These are phyloP conservation scores for Pichia insulana DNA, from an alignment of 805 yeast species.

Conservation along the genomic window DNA sequence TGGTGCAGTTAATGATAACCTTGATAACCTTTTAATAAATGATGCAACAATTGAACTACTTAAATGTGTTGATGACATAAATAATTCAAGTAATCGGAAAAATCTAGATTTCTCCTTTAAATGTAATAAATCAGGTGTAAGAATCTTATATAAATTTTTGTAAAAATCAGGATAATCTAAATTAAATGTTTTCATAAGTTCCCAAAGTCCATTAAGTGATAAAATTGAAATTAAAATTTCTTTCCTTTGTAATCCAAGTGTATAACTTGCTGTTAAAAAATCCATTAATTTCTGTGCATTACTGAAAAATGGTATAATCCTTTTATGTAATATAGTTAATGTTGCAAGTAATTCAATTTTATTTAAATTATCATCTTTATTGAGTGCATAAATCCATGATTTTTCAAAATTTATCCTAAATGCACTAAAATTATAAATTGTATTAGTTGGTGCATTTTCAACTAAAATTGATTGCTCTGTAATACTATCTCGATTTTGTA, in stretches of 20 bases:
- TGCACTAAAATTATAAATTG: conserved; percentile 24
- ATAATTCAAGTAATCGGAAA: conserved; percentile 76
- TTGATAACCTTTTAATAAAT: conserved; percentile 73
- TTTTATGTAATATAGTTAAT: conserved; percentile 66
- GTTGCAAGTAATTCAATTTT: conserved; percentile 58
- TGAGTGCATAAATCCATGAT: conserved; percentile 52
- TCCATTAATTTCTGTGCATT: conserved; percentile 86
- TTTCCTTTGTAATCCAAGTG: conserved; percentile 29
- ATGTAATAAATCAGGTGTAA: conserved; percentile 69
- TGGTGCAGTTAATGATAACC: conserved; percentile 67
- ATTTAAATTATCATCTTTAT: conserved; percentile 28
- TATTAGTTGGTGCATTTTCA: conserved; percentile 36
- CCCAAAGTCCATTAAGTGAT: conserved; percentile 82
- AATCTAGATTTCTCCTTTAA: conserved; percentile 80
- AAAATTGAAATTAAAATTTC: conserved; percentile 40
- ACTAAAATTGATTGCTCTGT: conserved; percentile 22
- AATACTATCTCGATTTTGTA: conserved; percentile 28
- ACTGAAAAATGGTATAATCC: conserved; percentile 72
- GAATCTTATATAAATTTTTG: conserved; percentile 67
- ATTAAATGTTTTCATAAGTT: conserved; percentile 70
- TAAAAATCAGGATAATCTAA: conserved; percentile 90
- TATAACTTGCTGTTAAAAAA: conserved; percentile 80
- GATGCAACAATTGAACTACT: conserved; percentile 81
- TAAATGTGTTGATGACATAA: conserved; percentile 78
- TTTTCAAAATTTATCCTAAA: conserved; percentile 64